phyloP scores from a whole-genome alignment of 2,329 filamentous ascomycete species.

The Cordyceps farinosa region DNA sequence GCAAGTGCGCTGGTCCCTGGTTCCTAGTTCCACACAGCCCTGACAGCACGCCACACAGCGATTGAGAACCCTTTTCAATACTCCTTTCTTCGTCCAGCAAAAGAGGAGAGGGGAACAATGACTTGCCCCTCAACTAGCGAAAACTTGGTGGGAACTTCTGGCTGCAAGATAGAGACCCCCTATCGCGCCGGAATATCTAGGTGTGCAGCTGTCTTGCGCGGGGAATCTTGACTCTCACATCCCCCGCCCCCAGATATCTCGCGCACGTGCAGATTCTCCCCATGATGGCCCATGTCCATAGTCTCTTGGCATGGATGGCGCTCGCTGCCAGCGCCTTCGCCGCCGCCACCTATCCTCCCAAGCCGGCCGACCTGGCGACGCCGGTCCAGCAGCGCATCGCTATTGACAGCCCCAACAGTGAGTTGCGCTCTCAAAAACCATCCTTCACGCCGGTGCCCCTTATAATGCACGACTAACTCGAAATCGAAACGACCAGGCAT shows the following conservation, averaged over 20 bases:
- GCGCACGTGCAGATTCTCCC: background rate
- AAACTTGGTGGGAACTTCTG: no score
- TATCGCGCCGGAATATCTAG: no score
- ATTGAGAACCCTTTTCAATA: background rate
- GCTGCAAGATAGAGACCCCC: no score
- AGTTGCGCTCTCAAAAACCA: slow-evolving; percentile 20
- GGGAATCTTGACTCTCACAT: background rate
- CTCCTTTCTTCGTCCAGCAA: no score
- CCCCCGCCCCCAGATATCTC: background rate
- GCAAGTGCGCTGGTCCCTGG: background rate
- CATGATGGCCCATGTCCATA: background rate
- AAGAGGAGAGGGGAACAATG: no score
- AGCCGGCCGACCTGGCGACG: slow-evolving; percentile 48
- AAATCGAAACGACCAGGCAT: slow-evolving; percentile 35
- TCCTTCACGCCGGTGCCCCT: background rate
- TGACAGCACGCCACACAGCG: background rate
- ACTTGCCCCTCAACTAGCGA: background rate
- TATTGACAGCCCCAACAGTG: slow-evolving; percentile 47
- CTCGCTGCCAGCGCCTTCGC: background rate
- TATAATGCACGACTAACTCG: background rate
- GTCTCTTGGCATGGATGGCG: background rate
- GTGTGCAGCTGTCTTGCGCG: background rate
- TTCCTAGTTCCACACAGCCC: background rate
- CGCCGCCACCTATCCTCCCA: slow-evolving; percentile 30
- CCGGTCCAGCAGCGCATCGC: slow-evolving; percentile 53